Evolutionary conservation across 1,284 basidiomycete species (phyloP), one percentile per base, ranked within the genome.

Genomic region (Heterobasidion annosum): DNA sequence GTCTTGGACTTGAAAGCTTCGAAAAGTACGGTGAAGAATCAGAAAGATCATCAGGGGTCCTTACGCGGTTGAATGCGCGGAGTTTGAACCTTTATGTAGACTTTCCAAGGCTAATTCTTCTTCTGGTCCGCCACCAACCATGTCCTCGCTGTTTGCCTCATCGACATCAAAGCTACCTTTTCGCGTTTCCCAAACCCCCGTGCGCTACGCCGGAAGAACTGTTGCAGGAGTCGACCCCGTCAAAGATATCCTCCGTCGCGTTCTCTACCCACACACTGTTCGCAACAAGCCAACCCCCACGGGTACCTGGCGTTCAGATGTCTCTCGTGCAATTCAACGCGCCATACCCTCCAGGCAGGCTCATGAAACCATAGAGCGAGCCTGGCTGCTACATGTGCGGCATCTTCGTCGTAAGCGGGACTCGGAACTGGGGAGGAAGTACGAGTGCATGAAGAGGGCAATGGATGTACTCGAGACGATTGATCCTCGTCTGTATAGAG

Each of bases 341-440:
- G 88, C 89, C 9, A 83, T 94, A 54, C 89, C 89, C 12, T 88
- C 84, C 4, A 81, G 78, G 12, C 93, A 98, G 70, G 92, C 92
- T 0, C 93, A 98, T 73, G 84, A 93, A 62, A 98, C 94, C 7
- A 93, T 98, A 59, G 89, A 91, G 60, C 84, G 95, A 42, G 95
- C 95, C 3, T 98, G 90, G 89, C 73, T 87, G 54, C 78, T 98
- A 18, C 84, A 89, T 71, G 79, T 84, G 62, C 80, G 93, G 37
- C 83, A 89, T 63, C 63, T 83, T 55, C 80, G 93, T 49, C 83
- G 88, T 66, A 72, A 74, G 62, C 79, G 88, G 46, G 77, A 83
- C 37, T 78, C 73, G 46, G 85, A 88, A 63, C 65, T 91, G 58
- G 70, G 73, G 56, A 77, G 82, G 64, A 93, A 93, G 69, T 90